These are phyloP conservation scores for Dimocarpus longan DNA, from an alignment of 345 rosid genomes.

Conservation along the genomic window DNA sequence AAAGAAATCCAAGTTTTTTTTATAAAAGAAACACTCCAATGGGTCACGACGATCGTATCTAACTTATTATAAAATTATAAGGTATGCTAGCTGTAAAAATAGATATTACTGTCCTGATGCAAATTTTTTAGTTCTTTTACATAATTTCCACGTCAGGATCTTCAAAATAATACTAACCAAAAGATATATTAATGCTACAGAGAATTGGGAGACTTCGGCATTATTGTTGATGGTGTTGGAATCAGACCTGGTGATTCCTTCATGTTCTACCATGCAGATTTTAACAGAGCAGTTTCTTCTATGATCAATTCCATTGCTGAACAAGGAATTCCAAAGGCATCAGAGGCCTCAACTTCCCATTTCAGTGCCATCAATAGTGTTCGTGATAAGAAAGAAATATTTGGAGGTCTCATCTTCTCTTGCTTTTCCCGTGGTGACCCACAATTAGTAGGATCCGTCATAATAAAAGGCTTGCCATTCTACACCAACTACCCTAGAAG, in stretches of 20 bases:
- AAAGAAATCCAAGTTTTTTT: neutral
- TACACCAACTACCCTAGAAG: too few species aligned
- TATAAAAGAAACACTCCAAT: neutral
- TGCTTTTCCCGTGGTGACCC: too few species aligned
- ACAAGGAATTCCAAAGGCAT: slow-evolving; percentile 14
- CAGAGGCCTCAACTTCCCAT: neutral
- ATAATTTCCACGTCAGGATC: too few species aligned
- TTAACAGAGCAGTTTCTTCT: slow-evolving; percentile 26
- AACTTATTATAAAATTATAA: slow-evolving; percentile 13
- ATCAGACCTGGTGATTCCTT: slow-evolving; percentile 37
- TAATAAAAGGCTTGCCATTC: too few species aligned
- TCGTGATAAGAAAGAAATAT: too few species aligned
- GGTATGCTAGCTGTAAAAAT: slow-evolving; percentile 15
- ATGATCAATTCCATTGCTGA: slow-evolving; percentile 7
- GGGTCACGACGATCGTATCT: neutral
- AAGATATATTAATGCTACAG: slow-evolving; percentile 8
- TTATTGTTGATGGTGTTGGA: slow-evolving; percentile 32
- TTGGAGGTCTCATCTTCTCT: too few species aligned
- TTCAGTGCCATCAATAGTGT: neutral
- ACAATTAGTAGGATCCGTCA: too few species aligned
- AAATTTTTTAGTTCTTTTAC: too few species aligned
- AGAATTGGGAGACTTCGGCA: neutral
- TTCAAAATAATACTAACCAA: too few species aligned
- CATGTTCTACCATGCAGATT: slow-evolving; percentile 39
- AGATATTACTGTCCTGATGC: neutral